Percentiles rank a stretch among this genome's conserved stretches.
Conservation (phyloP, 2,329 filamentous ascomycete species). For the Aspergillus ustus region DNA sequence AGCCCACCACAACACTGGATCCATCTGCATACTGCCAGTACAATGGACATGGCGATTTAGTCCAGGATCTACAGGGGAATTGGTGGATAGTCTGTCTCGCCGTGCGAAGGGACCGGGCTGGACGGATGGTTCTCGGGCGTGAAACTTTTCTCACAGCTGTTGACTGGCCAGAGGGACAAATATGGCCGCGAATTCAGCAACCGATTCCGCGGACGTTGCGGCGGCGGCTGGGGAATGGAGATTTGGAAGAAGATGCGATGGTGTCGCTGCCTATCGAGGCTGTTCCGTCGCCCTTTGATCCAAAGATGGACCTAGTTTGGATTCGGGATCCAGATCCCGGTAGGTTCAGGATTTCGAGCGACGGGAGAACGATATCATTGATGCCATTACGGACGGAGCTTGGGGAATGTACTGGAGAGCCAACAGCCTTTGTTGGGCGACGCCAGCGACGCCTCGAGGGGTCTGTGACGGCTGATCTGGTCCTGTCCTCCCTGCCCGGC, state of each 20-base stretch:
- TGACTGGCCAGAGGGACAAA: not conserved
- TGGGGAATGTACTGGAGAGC: not conserved
- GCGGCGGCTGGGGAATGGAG: not conserved
- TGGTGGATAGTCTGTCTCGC: constrained; percentile 7
- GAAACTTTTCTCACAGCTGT: constrained; percentile 1
- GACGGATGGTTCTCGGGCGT: constrained; percentile 1
- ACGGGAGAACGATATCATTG: not conserved
- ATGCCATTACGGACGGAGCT: not conserved
- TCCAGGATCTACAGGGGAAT: not conserved
- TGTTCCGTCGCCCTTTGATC: not conserved
- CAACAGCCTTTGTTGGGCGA: constrained; percentile 3
- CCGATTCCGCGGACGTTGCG: not conserved
- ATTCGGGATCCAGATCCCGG: constrained; percentile 4
- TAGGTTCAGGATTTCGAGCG: not conserved
- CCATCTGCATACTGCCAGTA: not conserved
- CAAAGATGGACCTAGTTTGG: constrained; percentile 1
- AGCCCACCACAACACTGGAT: not conserved
- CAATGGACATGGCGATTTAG: constrained; percentile 6
- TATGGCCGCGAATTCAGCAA: constrained; percentile 6
- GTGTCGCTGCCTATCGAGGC: not conserved
- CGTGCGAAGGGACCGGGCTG: constrained; percentile 1
- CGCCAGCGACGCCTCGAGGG: constrained; percentile 2
- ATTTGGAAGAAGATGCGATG: not conserved
- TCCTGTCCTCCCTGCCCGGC: not conserved
- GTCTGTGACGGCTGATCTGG: not conserved